Evolutionary conservation across 1,284 basidiomycete genomes (phyloP).

Genomic region (Tilletia indica): DNA sequence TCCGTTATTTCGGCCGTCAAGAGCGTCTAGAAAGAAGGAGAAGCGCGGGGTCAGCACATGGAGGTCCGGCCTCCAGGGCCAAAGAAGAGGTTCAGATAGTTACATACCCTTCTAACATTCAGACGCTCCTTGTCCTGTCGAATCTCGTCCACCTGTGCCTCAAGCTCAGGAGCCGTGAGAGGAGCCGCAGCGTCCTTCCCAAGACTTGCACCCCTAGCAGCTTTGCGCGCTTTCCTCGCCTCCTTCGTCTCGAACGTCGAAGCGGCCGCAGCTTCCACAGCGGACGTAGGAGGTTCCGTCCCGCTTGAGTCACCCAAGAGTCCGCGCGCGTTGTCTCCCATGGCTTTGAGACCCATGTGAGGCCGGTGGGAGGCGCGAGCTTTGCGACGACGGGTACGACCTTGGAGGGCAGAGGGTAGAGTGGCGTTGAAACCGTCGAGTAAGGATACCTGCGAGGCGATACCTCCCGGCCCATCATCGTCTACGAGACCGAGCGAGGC

Average conservation of each 20-base stretch:
- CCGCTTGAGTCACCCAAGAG: conserved; percentile 39
- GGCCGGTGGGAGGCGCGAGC: conserved; percentile 37
- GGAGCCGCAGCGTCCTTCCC: conserved; percentile 25
- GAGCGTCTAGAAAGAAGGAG: conserved; percentile 20
- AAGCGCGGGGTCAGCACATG: not conserved
- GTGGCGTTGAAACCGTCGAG: conserved; percentile 54
- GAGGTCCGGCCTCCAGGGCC: not conserved
- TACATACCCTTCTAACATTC: conserved; percentile 25
- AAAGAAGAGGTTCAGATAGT: not conserved
- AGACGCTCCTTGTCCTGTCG: conserved; percentile 47
- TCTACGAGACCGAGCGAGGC: conserved; percentile 10
- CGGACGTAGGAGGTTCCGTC: conserved; percentile 23
- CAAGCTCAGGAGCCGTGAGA: conserved; percentile 40
- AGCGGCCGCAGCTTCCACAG: conserved; percentile 6
- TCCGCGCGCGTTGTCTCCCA: conserved; percentile 47
- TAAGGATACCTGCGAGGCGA: conserved; percentile 42
- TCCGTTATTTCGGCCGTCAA: conserved; percentile 81
- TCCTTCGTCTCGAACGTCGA: conserved; percentile 21
- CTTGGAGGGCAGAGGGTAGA: conserved; percentile 43
- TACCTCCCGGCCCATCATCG: conserved; percentile 18
- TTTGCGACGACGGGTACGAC: conserved; percentile 38
- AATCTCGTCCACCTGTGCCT: conserved; percentile 48
- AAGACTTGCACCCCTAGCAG: conserved; percentile 11
- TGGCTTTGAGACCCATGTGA: conserved; percentile 43
- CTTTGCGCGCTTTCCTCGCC: conserved; percentile 34